A percentile compares a stretch with the other conserved stretches of the same genome.
Evolutionary conservation across 2,329 filamentous ascomycete species (phyloP).

Genomic region (Apiospora arundinis): DNA sequence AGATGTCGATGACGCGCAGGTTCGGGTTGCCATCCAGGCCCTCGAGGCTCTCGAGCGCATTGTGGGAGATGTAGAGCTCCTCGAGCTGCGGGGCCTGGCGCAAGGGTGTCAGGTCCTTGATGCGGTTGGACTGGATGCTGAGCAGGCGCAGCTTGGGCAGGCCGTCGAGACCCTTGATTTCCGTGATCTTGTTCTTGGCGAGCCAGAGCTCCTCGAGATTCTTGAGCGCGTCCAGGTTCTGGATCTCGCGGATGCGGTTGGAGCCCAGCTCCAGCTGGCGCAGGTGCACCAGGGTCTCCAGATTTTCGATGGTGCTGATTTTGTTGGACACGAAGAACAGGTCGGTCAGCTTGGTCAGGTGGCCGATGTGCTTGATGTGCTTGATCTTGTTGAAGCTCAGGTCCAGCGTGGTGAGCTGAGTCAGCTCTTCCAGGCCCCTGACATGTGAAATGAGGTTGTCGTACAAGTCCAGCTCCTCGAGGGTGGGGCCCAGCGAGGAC

Average conservation of each 20-base stretch:
- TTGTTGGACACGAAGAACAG: slow-evolving; percentile 96
- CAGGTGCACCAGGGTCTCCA: slow-evolving; percentile 76
- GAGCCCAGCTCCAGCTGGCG: slow-evolving; percentile 89
- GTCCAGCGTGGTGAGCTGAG: slow-evolving; percentile 79
- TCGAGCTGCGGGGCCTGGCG: slow-evolving; percentile 77
- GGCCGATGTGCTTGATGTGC: slow-evolving; percentile 88
- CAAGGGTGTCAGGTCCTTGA: slow-evolving; percentile 79
- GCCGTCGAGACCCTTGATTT: slow-evolving; percentile 76
- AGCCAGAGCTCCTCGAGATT: slow-evolving; percentile 89
- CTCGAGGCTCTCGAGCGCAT: slow-evolving; percentile 78
- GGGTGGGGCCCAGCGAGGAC: slow-evolving; percentile 64
- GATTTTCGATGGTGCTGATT: slow-evolving; percentile 83
- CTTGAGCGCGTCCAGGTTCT: slow-evolving; percentile 80
- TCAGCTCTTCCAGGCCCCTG: slow-evolving; percentile 79
- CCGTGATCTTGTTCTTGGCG: slow-evolving; percentile 94
- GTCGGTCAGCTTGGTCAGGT: slow-evolving; percentile 79
- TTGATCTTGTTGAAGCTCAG: slow-evolving; percentile 99
- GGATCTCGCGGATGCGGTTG: slow-evolving; percentile 88
- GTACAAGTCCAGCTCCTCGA: slow-evolving; percentile 91
- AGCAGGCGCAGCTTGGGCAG: slow-evolving; percentile 84
- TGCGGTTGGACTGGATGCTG: slow-evolving; percentile 94
- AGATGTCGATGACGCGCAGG: slow-evolving; percentile 84
- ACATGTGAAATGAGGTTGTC: slow-evolving; percentile 94
- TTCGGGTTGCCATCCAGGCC: slow-evolving; percentile 72
- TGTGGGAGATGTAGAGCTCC: slow-evolving; percentile 96